Evolutionary conservation across 345 rosid genomes (phyloP), one percentile per base, ranked within the genome.

Genomic region (Murraya paniculata): DNA sequence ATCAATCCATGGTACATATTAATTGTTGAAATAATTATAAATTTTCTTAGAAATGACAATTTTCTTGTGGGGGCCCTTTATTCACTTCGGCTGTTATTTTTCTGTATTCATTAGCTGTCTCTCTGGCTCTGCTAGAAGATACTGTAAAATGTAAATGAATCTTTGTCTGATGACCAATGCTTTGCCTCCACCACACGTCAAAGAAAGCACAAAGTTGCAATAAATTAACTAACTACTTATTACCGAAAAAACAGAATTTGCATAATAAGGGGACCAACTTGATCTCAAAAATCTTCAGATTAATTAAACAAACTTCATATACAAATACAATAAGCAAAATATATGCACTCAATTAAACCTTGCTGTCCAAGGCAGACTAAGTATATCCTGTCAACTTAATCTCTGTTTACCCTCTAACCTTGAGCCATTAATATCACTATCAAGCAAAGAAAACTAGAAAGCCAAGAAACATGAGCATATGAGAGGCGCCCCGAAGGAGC

Each of bases 401-500:
- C 27, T 53, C 56, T 76, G 5, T 64, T 41, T 38, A 41, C 77
- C 57, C 79, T 57, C 80, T 65, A 66, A 72, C 58, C 48, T 62
- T 6, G 9, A 64, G 28, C 24, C 9, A 53, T 35, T 5, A 11
- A 8, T 27, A 16, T 57, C 64, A 30, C 56, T 22, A 79, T 71
- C 72, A 79, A 76, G 74, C 71, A 24, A 77, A 73, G 53, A 35
- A n/a, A 24, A 78, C 38, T 28, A 73, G 71, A 60, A 33, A n/a
- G 57, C 80, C 74, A 75, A 78, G 35, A 56, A 81, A 48, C 73
- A 80, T 30, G 18, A 84, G 28, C 75, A 68, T 39, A 48, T 19
- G 28, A 45, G n/a, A 66, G 61, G 68, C 65, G 67, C 75, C 45
- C 78, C 38, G 68, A 31, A 75, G 74, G 25, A 59, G 55, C 11